Conservation (phyloP, 768 basidiomycete species). For the Agrocybe pediades region DNA sequence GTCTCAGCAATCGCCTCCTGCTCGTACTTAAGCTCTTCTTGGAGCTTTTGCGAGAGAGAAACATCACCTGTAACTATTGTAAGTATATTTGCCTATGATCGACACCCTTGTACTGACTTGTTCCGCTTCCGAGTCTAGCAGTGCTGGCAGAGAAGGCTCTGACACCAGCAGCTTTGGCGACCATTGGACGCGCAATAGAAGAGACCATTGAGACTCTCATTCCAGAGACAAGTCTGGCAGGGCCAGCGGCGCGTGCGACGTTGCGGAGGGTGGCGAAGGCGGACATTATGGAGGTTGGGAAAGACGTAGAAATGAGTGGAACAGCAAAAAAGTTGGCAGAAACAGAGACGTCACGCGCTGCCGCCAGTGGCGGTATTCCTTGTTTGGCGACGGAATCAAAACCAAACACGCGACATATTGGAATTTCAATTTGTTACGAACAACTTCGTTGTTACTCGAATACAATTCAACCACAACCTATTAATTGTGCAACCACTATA, state of each 20-base stretch:
- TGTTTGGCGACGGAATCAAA: neutral
- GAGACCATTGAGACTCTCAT: constrained; percentile 31
- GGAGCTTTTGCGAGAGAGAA: constrained; percentile 70
- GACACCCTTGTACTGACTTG: constrained; percentile 32
- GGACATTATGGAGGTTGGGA: constrained; percentile 50
- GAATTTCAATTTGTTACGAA: no score
- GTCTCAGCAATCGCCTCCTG: constrained; percentile 49
- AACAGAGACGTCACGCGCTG: constrained; percentile 16
- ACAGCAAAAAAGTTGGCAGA: constrained; percentile 4
- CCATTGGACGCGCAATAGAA: constrained; percentile 16
- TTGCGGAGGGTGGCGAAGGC: constrained; percentile 63
- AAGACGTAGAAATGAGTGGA: neutral
- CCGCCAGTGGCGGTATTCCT: constrained; percentile 12
- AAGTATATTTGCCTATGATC: neutral
- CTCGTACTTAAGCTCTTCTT: constrained; percentile 88
- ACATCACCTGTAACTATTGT: constrained; percentile 59
- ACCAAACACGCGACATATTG: no score
- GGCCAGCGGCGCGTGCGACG: constrained; percentile 41
- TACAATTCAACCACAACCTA: no score
- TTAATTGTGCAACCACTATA: no score
- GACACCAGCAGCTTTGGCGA: constrained; percentile 22
- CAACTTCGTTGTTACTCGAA: no score
- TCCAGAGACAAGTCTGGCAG: constrained; percentile 31
- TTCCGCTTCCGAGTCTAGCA: constrained; percentile 43
- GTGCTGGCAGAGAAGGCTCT: constrained; percentile 51